Conservation (phyloP, 2,329 filamentous ascomycete species). For the Trichoderma sp. region DNA sequence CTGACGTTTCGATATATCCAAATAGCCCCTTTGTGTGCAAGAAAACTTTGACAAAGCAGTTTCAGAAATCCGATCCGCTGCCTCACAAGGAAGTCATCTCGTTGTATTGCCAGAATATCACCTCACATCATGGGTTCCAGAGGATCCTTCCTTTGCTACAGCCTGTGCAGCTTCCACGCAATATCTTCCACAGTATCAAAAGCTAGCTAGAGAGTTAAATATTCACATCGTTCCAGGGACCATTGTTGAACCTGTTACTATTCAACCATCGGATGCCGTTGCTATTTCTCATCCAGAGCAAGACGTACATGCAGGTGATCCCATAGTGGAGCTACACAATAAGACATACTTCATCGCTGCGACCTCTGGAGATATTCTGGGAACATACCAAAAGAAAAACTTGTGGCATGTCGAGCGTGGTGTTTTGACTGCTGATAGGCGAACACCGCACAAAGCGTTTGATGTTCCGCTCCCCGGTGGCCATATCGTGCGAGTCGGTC, state of each 20-base stretch:
- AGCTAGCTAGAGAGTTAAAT: neutral
- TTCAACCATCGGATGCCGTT: neutral
- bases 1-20: neutral
- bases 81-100: neutral
- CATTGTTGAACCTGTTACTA: conserved; percentile 1
- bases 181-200: neutral
- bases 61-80: conserved; percentile 4
- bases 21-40: neutral
- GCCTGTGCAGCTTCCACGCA: neutral
- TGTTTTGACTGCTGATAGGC: neutral
- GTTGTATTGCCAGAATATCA: conserved; percentile 7
- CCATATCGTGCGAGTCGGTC: neutral
- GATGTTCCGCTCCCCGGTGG: neutral
- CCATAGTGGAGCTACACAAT: neutral
- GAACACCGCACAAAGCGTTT: neutral
- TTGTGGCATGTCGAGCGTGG: conserved; percentile 4
- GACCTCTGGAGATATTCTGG: neutral
- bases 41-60: conserved; percentile 1
- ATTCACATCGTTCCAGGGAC: conserved; percentile 3
- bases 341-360: conserved; percentile 3
- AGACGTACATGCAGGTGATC: neutral
- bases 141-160: neutral
- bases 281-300: neutral
- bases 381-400: conserved; percentile 6
- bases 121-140: conserved; percentile 7